Base-by-base conservation (phyloP, 2,329 filamentous ascomycete genomes). In the Botryosphaeria dothidea region DNA sequence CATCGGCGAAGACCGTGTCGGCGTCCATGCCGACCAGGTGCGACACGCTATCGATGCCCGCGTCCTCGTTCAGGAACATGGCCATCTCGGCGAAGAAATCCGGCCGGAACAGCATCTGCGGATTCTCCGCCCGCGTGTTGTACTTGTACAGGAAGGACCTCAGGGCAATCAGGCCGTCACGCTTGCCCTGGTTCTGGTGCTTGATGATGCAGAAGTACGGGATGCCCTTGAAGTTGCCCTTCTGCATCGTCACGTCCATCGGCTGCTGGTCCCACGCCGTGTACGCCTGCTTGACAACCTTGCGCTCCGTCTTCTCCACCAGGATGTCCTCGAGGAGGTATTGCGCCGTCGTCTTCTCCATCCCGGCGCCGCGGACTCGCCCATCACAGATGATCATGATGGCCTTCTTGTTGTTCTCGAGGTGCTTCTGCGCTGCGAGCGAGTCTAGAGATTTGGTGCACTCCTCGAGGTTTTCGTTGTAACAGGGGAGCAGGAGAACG, bases 321-420 rank as follows among this genome's bases (percentile, higher is more conserved):
- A 60, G 56, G 7, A 84, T 82, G 46, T 84, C 80, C 51, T 84
- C 74, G 15, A 80, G 74, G 2, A 84, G 78, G 63, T 82, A 82
- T 1, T 80, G 77, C 46, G 81, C 81, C 0, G 82, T 83, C 0
- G 81, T 82, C 73, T 83, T 83, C 1, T 74, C 73, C 80, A 82
- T 82, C 1, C 81, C 80, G 0, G 79, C 79, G 0, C 80, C 81
- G 15, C 80, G 78, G 4, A 79, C 81, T 36, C 81, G 79, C 9
- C 82, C 82, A 46, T 84, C 82, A 21, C 83, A 82, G 3, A 84
- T 75, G 61, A 84, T 80, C 67, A 84, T 78, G 41, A 84, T 82
- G 29, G 78, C 72, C 9, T 77, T 73, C 11, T 78, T 76, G 60
- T 84, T 80, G 2, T 75, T 66, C 0, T 76, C 75, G 21, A 84